phyloP scores from a whole-genome alignment of 2,329 filamentous ascomycete species.

The Fusarium tanahbumbuense region DNA sequence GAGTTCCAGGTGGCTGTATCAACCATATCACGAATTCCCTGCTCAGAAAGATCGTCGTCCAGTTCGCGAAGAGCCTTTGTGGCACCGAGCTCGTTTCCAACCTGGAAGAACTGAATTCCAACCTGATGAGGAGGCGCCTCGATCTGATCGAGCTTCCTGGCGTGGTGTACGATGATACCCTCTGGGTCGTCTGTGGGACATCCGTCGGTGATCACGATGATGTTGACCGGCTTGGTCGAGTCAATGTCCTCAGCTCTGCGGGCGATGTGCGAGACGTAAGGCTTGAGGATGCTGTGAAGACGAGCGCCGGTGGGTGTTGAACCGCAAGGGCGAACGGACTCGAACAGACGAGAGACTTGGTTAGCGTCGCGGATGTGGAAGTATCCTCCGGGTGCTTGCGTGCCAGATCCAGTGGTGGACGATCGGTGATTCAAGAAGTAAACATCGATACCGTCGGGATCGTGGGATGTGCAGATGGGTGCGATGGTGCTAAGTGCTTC shows the following conservation, averaged over 20 bases:
- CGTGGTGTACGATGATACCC: constrained; percentile 72
- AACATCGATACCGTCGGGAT: constrained; percentile 87
- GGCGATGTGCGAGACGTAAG: constrained; percentile 68
- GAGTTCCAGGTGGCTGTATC: constrained; percentile 84
- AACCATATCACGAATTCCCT: constrained; percentile 83
- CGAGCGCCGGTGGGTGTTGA: constrained; percentile 80
- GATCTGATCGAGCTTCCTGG: constrained; percentile 75
- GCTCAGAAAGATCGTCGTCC: constrained; percentile 74
- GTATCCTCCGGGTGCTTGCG: constrained; percentile 66
- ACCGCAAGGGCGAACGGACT: constrained; percentile 70
- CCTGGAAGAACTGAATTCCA: constrained; percentile 96
- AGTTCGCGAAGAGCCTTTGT: constrained; percentile 74
- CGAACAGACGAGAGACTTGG: constrained; percentile 77
- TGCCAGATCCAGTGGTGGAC: constrained; percentile 50
- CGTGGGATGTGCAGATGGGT: constrained; percentile 82
- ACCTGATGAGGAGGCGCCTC: constrained; percentile 83
- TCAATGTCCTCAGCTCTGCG: constrained; percentile 54
- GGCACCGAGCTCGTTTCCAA: constrained; percentile 78
- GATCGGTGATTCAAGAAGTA: constrained; percentile 84
- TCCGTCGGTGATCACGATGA: constrained; percentile 95
- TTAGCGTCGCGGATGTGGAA: constrained; percentile 69
- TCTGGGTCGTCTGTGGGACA: constrained; percentile 83
- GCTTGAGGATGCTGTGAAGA: constrained; percentile 76
- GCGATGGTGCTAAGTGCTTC: constrained; percentile 78
- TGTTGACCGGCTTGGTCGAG: constrained; percentile 80